Conservation (phyloP, 495 filamentous ascomycete genomes). For the Xylaria grammica region DNA sequence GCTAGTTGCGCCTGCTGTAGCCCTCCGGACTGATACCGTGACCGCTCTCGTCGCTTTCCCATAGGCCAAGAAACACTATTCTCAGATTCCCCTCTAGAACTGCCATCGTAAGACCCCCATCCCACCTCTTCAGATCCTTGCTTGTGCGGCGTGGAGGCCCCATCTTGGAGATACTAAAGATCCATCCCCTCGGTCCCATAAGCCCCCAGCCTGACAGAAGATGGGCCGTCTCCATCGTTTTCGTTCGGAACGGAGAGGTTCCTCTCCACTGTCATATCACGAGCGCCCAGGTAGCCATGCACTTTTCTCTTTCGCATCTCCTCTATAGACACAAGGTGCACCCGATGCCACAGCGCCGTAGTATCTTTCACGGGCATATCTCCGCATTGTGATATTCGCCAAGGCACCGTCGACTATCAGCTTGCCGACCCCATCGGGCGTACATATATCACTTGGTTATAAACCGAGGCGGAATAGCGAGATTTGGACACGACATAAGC, state of each 20-base stretch:
- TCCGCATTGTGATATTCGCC: neutral
- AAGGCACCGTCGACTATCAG: neutral
- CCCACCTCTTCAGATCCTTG: conserved; percentile 16
- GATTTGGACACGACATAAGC: neutral
- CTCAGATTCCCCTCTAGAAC: neutral
- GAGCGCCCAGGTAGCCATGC: neutral
- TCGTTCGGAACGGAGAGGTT: neutral
- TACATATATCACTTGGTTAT: neutral
- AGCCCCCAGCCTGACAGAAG: conserved; percentile 1
- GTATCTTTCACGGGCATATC: neutral
- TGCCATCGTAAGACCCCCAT: conserved; percentile 14
- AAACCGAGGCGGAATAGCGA: neutral
- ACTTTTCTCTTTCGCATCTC: neutral
- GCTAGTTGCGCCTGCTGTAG: neutral
- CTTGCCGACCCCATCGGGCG: neutral
- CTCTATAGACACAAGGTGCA: neutral
- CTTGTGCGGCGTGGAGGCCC: conserved; percentile 3
- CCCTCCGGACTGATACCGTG: neutral
- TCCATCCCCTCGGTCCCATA: conserved; percentile 11
- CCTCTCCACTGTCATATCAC: neutral
- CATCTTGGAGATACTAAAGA: conserved; percentile 14
- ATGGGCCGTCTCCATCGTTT: neutral
- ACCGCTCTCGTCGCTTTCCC: conserved; percentile 12
- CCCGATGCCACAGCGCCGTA: conserved; percentile 1
- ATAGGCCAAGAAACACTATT: conserved; percentile 11